Evolutionary conservation across 1,139 yeast species (phyloP).

Genomic region (Saccharomycopsis phalli): DNA sequence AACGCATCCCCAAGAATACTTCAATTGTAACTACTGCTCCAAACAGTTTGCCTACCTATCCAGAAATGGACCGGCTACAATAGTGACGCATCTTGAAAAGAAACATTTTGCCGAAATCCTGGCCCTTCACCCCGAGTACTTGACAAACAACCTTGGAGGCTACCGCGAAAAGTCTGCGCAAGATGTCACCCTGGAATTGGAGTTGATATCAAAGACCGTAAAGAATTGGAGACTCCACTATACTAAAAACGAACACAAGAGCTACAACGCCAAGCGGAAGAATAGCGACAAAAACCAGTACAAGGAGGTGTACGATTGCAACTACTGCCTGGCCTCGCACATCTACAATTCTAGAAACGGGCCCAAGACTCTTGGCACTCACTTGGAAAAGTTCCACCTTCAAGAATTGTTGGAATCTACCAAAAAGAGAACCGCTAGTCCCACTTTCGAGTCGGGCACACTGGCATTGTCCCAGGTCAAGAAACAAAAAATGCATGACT

Average conservation of each 20-base stretch:
- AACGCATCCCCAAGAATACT: neutral
- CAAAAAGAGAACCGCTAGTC: neutral
- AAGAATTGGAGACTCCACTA: constrained; percentile 16
- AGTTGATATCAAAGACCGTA: constrained; percentile 8
- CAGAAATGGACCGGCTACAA: constrained; percentile 18
- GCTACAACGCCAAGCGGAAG: constrained; percentile 1
- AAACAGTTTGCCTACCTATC: constrained; percentile 16
- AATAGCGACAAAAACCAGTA: neutral
- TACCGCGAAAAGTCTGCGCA: neutral
- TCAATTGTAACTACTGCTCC: constrained; percentile 17
- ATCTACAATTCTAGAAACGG: constrained; percentile 18
- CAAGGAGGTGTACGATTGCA: constrained; percentile 18
- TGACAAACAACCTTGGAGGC: neutral
- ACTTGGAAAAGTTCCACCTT: constrained; percentile 17
- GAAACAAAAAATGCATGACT: neutral
- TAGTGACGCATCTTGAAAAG: constrained; percentile 22
- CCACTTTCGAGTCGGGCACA: neutral
- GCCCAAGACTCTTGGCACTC: constrained; percentile 18
- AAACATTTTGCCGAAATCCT: constrained; percentile 11
- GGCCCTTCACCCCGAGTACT: constrained; percentile 4
- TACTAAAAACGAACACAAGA: constrained; percentile 9
- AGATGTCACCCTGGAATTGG: constrained; percentile 4
- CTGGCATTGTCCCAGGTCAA: neutral
- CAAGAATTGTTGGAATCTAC: constrained; percentile 11
- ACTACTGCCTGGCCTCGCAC: constrained; percentile 12